These are phyloP conservation scores for Fusarium verticillioides DNA, from an alignment of 2,329 filamentous ascomycete genomes.

Conservation along the genomic window DNA sequence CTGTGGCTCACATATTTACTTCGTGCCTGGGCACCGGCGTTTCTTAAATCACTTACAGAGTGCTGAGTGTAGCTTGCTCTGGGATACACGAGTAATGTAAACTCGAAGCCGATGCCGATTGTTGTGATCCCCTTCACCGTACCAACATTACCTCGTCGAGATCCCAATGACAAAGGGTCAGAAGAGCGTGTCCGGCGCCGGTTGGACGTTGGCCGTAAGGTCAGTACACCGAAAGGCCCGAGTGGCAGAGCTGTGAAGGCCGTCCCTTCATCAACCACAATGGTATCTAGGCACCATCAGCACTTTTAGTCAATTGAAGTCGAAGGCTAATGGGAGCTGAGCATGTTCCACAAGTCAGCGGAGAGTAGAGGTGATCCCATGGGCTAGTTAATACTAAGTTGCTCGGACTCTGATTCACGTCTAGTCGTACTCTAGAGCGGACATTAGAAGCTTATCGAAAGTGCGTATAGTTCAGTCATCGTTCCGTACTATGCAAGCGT, in stretches of 20 bases:
- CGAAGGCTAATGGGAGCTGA: neutral
- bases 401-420: neutral
- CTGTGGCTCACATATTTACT: accelerated
- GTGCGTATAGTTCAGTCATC: no score
- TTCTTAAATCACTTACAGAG: neutral
- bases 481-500: neutral
- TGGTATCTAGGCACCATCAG: neutral
- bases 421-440: neutral
- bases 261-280: neutral
- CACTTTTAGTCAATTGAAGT: accelerated
- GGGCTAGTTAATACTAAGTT: neutral
- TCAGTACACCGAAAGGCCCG: no score
- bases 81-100: no score
- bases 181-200: neutral
- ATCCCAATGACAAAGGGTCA: accelerated
- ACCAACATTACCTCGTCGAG: accelerated
- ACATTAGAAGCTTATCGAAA: neutral
- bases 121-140: accelerated
- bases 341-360: neutral
- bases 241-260: neutral
- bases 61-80: no score
- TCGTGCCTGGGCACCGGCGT: neutral
- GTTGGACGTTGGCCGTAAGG: no score
- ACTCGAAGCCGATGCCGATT: neutral
- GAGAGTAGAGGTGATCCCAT: neutral